Percentiles rank a stretch among this genome's conserved stretches.
Evolutionary conservation across 1,284 basidiomycete species (phyloP).

Genomic region (Naganishia sp.): DNA sequence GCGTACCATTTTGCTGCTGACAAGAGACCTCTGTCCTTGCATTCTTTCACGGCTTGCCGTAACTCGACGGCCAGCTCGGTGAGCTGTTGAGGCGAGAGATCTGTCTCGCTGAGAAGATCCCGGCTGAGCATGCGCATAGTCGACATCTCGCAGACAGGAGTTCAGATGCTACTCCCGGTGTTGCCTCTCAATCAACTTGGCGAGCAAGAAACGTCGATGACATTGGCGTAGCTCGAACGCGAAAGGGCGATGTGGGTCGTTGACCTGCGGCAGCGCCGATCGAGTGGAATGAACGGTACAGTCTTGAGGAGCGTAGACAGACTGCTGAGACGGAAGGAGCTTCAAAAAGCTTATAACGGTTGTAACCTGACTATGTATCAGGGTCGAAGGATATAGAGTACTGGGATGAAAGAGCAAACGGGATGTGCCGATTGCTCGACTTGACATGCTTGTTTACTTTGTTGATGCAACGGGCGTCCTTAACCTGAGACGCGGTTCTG

Average conservation of each 20-base stretch:
- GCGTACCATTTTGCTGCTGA: constrained; percentile 52
- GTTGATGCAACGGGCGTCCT: neutral
- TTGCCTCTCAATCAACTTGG: neutral
- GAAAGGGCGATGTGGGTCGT: no score
- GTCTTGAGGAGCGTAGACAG: no score
- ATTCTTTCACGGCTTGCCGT: constrained; percentile 46
- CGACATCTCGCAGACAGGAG: neutral
- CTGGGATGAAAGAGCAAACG: neutral
- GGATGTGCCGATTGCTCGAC: neutral
- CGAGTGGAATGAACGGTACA: no score
- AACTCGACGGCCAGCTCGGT: constrained; percentile 49
- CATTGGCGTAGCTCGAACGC: neutral
- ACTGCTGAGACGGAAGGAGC: no score
- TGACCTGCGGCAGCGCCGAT: no score
- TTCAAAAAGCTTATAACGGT: no score
- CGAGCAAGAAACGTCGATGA: neutral
- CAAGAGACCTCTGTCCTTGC: constrained; percentile 51
- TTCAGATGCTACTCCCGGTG: no score
- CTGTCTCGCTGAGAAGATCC: constrained; percentile 6
- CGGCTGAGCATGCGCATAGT: neutral
- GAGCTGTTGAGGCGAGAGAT: constrained; percentile 14
- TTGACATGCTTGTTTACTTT: neutral
- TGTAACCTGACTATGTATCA: no score
- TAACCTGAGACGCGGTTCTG: neutral
- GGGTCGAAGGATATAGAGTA: no score